Evolutionary conservation across 495 filamentous ascomycete species (phyloP).

Genomic region (Penicillium ucsense): DNA sequence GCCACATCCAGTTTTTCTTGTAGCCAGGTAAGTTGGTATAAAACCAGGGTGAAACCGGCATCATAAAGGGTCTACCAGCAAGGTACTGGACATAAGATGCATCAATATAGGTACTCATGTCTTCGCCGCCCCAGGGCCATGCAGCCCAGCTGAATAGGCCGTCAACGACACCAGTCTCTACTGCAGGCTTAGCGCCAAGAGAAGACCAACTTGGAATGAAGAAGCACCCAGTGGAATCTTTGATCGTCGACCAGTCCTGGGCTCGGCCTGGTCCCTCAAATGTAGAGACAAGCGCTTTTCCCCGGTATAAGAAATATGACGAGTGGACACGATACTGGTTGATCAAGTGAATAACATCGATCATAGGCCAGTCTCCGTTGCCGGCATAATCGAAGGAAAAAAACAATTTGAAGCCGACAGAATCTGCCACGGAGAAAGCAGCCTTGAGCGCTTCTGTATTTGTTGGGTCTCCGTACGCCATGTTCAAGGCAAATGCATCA

Average conservation of each 20-base stretch:
- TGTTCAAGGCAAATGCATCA: conserved; percentile 63
- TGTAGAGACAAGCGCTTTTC: not conserved
- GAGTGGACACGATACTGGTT: not conserved
- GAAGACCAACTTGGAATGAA: not conserved
- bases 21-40: conserved; percentile 55
- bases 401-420: conserved; percentile 48
- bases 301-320: not conserved
- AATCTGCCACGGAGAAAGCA: conserved; percentile 43
- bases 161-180: conserved; percentile 31
- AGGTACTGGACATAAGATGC: conserved; percentile 42
- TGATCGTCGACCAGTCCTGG: not conserved
- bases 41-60: conserved; percentile 66
- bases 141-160: conserved; percentile 60
- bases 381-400: conserved; percentile 59
- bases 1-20: conserved; percentile 61
- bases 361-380: conserved; percentile 40
- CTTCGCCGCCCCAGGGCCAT: conserved; percentile 50
- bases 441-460: conserved; percentile 31
- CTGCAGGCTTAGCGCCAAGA: not conserved
- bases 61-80: conserved; percentile 55
- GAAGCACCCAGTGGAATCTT: not conserved
- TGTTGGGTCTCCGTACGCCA: conserved; percentile 41
- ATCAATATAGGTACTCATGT: conserved; percentile 44
- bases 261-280: not conserved
- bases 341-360: conserved; percentile 1